Evolutionary conservation across 2,329 filamentous ascomycete genomes (phyloP).

Genomic region (Calonectria ilicicola): DNA sequence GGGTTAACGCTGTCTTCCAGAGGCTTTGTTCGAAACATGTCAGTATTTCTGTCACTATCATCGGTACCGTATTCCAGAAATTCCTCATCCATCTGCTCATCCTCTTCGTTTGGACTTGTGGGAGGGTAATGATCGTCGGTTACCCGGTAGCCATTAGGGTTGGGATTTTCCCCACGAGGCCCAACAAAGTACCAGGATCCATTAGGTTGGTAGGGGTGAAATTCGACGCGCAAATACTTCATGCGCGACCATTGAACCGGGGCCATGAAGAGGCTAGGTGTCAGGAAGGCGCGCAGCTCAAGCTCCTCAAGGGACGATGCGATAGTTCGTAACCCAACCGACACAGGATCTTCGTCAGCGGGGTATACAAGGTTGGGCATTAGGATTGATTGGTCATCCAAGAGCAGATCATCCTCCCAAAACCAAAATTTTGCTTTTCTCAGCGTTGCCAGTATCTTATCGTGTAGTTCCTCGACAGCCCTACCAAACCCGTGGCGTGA

Average conservation of each 20-base stretch:
- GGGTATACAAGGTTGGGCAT: conserved; percentile 16
- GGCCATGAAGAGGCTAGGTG: conserved; percentile 2
- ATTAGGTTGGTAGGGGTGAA: conserved; percentile 5
- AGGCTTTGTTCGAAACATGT: conserved; percentile 17
- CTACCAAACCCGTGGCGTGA: conserved; percentile 11
- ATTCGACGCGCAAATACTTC: conserved; percentile 6
- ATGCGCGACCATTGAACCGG: neutral
- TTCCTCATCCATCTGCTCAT: neutral
- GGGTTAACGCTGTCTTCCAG: neutral
- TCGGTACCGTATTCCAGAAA: neutral
- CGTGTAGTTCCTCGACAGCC: conserved; percentile 5
- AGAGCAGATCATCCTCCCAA: neutral
- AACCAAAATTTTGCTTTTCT: neutral
- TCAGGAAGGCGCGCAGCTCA: conserved; percentile 12
- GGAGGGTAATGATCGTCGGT: neutral
- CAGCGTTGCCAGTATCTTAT: neutral
- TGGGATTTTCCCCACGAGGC: conserved; percentile 7
- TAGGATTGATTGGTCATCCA: neutral
- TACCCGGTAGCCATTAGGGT: neutral
- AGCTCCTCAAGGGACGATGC: conserved; percentile 8
- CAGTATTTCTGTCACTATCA: neutral
- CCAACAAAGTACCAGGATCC: conserved; percentile 15
- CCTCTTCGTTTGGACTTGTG: neutral
- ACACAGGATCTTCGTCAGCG: conserved; percentile 10
- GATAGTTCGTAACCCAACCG: neutral